Base-by-base conservation (phyloP, 352 stramenopile species). In the Aphanomyces invadans region DNA sequence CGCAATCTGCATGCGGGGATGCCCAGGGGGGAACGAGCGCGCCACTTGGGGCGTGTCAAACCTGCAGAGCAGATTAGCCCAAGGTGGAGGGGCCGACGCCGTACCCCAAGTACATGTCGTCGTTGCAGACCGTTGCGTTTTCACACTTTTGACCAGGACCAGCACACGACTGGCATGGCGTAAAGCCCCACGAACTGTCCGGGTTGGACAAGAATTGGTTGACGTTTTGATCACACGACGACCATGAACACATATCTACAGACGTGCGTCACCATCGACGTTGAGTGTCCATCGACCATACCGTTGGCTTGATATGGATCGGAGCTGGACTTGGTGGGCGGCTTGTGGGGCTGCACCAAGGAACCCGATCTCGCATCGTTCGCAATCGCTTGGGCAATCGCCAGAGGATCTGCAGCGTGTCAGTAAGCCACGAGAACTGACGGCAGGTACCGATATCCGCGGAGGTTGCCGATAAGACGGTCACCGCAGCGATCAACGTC, bases 51-150 rank as follows among this genome's bases (percentile, higher is more conserved):
- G n/a, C n/a, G n/a, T n/a, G 36, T 42, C 36, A 42, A 42, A 42
- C 7, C 36, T 42, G 15, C 36, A n/a, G n/a, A n/a, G n/a, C n/a
- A n/a, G n/a, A n/a, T n/a, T n/a, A n/a, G n/a, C n/a, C n/a, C n/a
- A n/a, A n/a, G n/a, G n/a, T n/a, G n/a, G n/a, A n/a, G n/a, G n/a
- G n/a, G n/a, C n/a, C n/a, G n/a, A n/a, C n/a, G n/a, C n/a, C n/a
- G n/a, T 54, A 54, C 46, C 46, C 46, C 1, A 54, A 2, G n/a
- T 31, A 25, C 46, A 54, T 54, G n/a, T 54, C 46, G 46, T 54
- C 46, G n/a, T n/a, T 11, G 46, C 46, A 54, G 10, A 54, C 46
- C 7, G 46, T 54, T 7, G 46, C 46, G 21, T 54, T 54, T 25
- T 54, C 26, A n/a, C 46, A 54, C 26, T 54, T 54, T 54, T 54